These are phyloP conservation scores for Trichosporon coremiiforme DNA, from an alignment of 1,284 basidiomycete genomes.

Conservation along the genomic window DNA sequence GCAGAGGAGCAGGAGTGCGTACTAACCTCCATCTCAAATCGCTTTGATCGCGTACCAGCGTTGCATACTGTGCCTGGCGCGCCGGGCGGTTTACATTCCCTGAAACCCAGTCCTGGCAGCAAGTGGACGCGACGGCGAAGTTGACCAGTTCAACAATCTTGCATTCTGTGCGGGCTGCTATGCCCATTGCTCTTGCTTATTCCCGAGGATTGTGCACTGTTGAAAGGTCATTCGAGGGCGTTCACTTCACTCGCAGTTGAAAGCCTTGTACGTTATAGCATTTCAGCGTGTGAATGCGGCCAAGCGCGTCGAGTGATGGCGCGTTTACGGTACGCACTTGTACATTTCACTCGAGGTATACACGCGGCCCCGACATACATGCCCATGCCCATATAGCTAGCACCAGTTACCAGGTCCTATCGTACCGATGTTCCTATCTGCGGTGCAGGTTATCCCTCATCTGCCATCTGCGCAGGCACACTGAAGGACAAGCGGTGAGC, in stretches of 20 bases:
- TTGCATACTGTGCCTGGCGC: neutral
- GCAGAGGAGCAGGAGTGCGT: slow-evolving; percentile 1
- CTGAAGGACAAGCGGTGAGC: neutral
- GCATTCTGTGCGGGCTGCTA: too few relatives aligned
- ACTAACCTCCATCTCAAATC: neutral
- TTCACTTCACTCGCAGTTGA: too few relatives aligned
- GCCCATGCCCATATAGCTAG: neutral
- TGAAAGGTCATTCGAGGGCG: too few relatives aligned
- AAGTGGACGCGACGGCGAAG: neutral
- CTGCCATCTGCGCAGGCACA: neutral
- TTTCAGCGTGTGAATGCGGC: neutral
- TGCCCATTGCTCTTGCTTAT: neutral
- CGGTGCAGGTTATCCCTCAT: neutral
- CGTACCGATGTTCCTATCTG: too few relatives aligned
- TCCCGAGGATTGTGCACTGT: neutral
- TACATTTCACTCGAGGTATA: neutral
- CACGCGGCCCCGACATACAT: neutral
- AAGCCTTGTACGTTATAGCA: neutral
- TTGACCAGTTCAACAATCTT: too few relatives aligned
- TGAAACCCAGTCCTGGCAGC: neutral
- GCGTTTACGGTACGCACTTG: neutral
- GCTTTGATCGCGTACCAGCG: neutral
- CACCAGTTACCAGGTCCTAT: neutral
- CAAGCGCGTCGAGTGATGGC: neutral
- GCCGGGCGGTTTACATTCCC: neutral